Conservation (phyloP, 2,329 filamentous ascomycete genomes). For the Diaporthe amygdali region DNA sequence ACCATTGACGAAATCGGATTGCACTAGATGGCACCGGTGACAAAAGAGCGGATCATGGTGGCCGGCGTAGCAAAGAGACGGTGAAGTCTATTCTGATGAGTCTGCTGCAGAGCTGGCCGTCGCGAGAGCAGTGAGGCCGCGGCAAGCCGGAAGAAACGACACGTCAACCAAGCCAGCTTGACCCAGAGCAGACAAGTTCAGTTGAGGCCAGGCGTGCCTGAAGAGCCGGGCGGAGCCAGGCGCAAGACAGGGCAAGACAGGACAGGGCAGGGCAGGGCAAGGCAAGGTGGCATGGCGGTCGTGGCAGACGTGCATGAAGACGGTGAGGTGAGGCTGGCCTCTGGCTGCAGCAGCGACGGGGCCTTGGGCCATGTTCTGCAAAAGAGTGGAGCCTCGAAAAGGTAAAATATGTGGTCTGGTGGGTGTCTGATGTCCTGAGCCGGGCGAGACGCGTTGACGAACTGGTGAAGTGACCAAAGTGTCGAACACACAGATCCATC, state of each 20-base stretch:
- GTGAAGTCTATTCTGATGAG: conserved; percentile 21
- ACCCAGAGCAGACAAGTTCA: conserved; percentile 15
- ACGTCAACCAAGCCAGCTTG: conserved; percentile 21
- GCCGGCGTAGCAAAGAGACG: conserved; percentile 13
- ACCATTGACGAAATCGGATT: conserved; percentile 18
- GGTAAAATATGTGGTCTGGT: conserved; percentile 23
- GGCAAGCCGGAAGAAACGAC: conserved; percentile 26
- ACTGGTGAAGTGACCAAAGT: not conserved
- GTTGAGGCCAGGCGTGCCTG: conserved; percentile 8
- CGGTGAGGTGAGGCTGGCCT: conserved; percentile 27
- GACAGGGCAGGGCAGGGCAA: not conserved
- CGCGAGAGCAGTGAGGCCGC: conserved; percentile 17
- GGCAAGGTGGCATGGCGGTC: conserved; percentile 21
- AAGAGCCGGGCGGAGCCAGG: conserved; percentile 18
- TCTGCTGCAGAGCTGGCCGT: conserved; percentile 17
- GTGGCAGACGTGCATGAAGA: conserved; percentile 24
- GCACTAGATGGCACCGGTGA: conserved; percentile 19
- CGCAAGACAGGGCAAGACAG: conserved; percentile 5
- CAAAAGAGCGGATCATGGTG: conserved; percentile 21
- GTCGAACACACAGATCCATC: conserved; percentile 22
- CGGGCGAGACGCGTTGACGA: not conserved
- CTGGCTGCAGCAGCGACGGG: not conserved
- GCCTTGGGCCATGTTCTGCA: conserved; percentile 23
- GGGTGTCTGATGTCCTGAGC: not conserved
- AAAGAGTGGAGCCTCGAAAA: conserved; percentile 18